Evolutionary conservation across 2,329 filamentous ascomycete species (phyloP).

Genomic region (Alternaria panax): DNA sequence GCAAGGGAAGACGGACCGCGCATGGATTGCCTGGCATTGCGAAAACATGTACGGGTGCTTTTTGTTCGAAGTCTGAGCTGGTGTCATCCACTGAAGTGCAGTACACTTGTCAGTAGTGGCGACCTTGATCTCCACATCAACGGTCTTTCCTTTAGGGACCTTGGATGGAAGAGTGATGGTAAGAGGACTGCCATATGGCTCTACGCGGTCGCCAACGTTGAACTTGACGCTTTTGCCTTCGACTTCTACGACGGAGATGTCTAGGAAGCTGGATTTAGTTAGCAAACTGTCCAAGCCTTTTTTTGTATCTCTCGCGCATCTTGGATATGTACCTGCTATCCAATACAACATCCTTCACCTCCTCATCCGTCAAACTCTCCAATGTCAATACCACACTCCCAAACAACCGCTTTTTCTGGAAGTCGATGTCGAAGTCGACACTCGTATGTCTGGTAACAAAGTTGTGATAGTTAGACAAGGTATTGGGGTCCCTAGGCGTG

Average conservation of each 20-base stretch:
- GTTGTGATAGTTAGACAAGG: constrained; percentile 87
- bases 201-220: constrained; percentile 72
- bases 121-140: constrained; percentile 61
- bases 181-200: constrained; percentile 78
- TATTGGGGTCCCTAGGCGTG: constrained; percentile 79
- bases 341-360: constrained; percentile 79
- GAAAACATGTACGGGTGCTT: constrained; percentile 98
- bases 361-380: constrained; percentile 75
- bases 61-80: constrained; percentile 92
- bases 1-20: constrained; percentile 91
- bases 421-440: constrained; percentile 83
- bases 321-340: constrained; percentile 69
- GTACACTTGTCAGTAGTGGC: constrained; percentile 89
- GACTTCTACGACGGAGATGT: constrained; percentile 75
- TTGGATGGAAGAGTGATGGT: constrained; percentile 63
- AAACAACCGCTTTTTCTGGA: constrained; percentile 76
- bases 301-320: neutral
- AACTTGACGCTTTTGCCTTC: constrained; percentile 71
- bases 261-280: constrained; percentile 64
- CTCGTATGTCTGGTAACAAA: constrained; percentile 86
- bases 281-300: neutral
- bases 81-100: constrained; percentile 93
- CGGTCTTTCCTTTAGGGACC: constrained; percentile 54
- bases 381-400: constrained; percentile 80
- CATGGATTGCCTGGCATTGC: constrained; percentile 96